These are phyloP conservation scores for Candida qinlingensis DNA, from an alignment of 805 yeast genomes.

Conservation along the genomic window DNA sequence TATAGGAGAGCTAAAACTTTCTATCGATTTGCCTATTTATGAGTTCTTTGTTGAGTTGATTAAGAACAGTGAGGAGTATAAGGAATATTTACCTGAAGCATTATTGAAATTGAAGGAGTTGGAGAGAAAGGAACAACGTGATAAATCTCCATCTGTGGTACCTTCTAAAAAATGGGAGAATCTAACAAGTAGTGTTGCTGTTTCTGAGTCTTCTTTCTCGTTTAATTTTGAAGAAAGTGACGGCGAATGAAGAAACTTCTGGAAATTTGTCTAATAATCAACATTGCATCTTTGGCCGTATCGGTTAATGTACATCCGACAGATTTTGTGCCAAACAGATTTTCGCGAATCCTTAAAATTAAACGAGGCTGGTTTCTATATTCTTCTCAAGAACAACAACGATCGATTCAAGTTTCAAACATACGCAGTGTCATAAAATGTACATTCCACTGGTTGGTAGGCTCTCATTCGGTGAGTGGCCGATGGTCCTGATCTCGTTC, in stretches of 20 bases:
- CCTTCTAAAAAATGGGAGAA: constrained; percentile 51
- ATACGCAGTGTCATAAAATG: constrained; percentile 5
- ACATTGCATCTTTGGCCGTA: too few relatives aligned
- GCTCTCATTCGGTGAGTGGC: constrained; percentile 44
- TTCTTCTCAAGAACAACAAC: background rate
- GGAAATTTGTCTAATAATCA: too few relatives aligned
- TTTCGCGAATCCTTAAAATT: too few relatives aligned
- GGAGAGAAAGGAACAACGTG: constrained; percentile 27
- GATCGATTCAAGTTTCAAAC: background rate
- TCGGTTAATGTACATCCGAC: too few relatives aligned
- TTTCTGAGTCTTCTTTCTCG: constrained; percentile 13
- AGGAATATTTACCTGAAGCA: constrained; percentile 31
- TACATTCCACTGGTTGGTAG: constrained; percentile 40
- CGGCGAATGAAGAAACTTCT: constrained; percentile 4
- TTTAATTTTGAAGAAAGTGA: constrained; percentile 24
- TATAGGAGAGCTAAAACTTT: constrained; percentile 45
- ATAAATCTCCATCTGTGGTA: constrained; percentile 25
- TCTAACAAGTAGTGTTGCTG: constrained; percentile 18
- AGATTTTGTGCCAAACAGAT: too few relatives aligned
- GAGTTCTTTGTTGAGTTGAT: constrained; percentile 55
- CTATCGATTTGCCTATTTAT: constrained; percentile 47
- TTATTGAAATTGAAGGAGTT: constrained; percentile 29
- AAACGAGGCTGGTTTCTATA: background rate
- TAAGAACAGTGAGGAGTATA: constrained; percentile 31
- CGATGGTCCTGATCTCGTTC: constrained; percentile 39